phyloP scores from a whole-genome alignment of 192 early-diverging fungal species.

The Backusella liffmaniae region DNA sequence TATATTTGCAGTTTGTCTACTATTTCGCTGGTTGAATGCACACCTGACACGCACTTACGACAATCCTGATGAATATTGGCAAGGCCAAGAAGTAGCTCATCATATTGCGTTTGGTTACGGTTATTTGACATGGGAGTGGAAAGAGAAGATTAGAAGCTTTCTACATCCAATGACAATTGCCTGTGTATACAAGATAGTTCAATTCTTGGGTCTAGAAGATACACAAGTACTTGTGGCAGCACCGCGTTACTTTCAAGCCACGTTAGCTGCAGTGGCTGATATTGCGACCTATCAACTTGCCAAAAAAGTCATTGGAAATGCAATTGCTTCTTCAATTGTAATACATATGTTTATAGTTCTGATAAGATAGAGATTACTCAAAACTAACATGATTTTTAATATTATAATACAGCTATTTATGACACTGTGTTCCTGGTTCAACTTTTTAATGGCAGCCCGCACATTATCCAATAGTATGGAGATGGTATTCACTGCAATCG shows the following conservation, averaged over 20 bases:
- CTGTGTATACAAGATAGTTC: conserved; percentile 64
- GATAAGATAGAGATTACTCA: neutral
- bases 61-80: conserved; percentile 98
- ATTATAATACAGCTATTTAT: conserved; percentile 44
- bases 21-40: conserved; percentile 65
- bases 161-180: conserved; percentile 87
- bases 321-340: conserved; percentile 33
- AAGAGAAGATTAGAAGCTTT: conserved; percentile 72
- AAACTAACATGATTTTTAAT: neutral
- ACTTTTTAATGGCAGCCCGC: conserved; percentile 52
- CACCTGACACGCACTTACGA: conserved; percentile 71
- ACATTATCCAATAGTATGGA: conserved; percentile 71
- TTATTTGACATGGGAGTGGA: conserved; percentile 95
- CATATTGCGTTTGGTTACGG: conserved; percentile 84
- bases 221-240: conserved; percentile 70
- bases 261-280: conserved; percentile 73
- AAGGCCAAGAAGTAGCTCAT: conserved; percentile 91
- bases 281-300: conserved; percentile 75
- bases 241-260: conserved; percentile 73
- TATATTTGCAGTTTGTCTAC: conserved; percentile 14
- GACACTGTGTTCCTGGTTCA: conserved; percentile 58
- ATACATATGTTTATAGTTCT: neutral
- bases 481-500: conserved; percentile 67
- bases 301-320: conserved; percentile 22
- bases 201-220: conserved; percentile 60